Evolutionary conservation across 2,329 filamentous ascomycete species (phyloP), one percentile per base, ranked within the genome.

Genomic region (Harringtonia lauricola): DNA sequence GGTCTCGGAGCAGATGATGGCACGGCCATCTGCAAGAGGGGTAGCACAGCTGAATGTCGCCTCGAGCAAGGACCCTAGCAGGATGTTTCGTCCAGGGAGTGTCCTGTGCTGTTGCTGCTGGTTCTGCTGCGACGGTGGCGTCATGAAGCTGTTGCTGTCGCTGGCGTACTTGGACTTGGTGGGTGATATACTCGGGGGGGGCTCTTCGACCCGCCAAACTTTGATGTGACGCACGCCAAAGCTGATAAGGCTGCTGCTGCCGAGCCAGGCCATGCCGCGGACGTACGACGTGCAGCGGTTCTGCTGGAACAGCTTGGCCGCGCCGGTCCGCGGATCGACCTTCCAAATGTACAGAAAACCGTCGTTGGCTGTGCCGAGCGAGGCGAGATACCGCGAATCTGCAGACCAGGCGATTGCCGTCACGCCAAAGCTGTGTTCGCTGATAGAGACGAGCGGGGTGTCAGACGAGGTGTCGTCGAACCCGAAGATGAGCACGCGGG

Each of bases 311-410:
- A 96, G 68, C 53, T 73, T 87, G 2, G 88, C 82, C 18, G 82
- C 74, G 17, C 89, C 90, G 10, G 79, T 92, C 39, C 80, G 83
- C n/a, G 82, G 66, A 55, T 94, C 88, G 51, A 95, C 76, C 52
- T 72, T 79, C 89, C 90, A 96, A 24, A 96, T 73, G 59, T 90
- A 94, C 18, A 98, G 70, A 57, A 94, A 96, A 1, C 90, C 90
- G 62, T 98, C 92, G 58, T 95, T 95, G 44, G 84, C 76, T 17
- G 83, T 78, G 24, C 92, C 92, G 13, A 98, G 71, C 18, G 88
- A 94, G 3, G 92, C 92, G 29, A 98, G 72, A 60, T 83, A 94
- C 51, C 76, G 82, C 13, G 85, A 86, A 59, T 95, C 86, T 1
- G 82, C 73, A 48, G 89, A 95, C 73, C 94, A 98, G 2, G 88